Conservation (phyloP, 106 monocot species). For the Platanthera zijinensis region DNA sequence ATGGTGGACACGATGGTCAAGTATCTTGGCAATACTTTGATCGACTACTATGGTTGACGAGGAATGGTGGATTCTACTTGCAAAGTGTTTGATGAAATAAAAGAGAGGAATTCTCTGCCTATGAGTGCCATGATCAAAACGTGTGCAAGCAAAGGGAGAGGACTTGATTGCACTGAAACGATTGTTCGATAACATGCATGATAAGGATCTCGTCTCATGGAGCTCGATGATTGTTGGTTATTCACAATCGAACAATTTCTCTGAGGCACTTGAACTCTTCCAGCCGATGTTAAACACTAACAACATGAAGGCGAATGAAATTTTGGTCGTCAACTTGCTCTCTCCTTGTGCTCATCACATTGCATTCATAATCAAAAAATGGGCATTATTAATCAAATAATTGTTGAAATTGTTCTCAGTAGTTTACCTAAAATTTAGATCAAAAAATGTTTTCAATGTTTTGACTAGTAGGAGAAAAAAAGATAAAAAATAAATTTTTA, state of each 20-base stretch:
- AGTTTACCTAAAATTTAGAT: too few species aligned
- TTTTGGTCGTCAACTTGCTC: slow-evolving; percentile 28
- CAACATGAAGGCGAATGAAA: slow-evolving; percentile 28
- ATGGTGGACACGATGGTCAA: slow-evolving; percentile 23
- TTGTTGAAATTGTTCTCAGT: too few species aligned
- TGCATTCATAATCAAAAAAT: too few species aligned
- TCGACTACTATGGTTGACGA: slow-evolving; percentile 35
- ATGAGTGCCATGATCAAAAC: slow-evolving; percentile 35
- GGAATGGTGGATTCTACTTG: slow-evolving; percentile 21
- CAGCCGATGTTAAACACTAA: slow-evolving; percentile 23
- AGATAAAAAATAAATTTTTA: too few species aligned
- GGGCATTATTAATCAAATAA: too few species aligned
- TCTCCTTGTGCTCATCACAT: slow-evolving; percentile 44
- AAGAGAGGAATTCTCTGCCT: slow-evolving; percentile 30
- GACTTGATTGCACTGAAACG: slow-evolving; percentile 24
- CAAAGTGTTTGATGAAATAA: slow-evolving; percentile 30
- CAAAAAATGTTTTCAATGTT: too few species aligned
- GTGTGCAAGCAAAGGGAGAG: slow-evolving; percentile 25
- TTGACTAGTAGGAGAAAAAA: too few species aligned
- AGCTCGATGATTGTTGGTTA: slow-evolving; percentile 42
- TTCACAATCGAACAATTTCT: slow-evolving; percentile 23
- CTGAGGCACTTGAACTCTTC: slow-evolving; percentile 28
- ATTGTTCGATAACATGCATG: slow-evolving; percentile 30
- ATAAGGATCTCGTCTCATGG: slow-evolving; percentile 45
- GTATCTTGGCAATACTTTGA: slow-evolving; percentile 51